Evolutionary conservation across 306 rosid species (phyloP).

Genomic region (Vigna radiata): DNA sequence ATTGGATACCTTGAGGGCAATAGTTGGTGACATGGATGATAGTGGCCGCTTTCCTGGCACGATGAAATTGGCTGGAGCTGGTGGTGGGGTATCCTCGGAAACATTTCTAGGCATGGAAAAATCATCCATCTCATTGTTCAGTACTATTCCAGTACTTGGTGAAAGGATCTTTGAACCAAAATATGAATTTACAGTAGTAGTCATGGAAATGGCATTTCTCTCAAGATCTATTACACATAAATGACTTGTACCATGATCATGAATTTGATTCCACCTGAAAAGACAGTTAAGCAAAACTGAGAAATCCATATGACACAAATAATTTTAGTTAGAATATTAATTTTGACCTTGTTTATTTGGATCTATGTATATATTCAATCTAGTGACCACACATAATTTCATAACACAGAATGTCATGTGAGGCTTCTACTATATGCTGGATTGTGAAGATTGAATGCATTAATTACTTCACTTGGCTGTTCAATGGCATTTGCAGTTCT

Average conservation of each 20-base stretch:
- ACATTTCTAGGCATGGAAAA: conserved; percentile 70
- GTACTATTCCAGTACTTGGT: conserved; percentile 76
- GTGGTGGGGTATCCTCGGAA: conserved; percentile 60
- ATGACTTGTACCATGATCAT: conserved; percentile 91
- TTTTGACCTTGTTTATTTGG: background rate
- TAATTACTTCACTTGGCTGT: background rate
- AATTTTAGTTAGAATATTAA: background rate
- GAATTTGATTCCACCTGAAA: conserved; percentile 77
- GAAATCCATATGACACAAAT: background rate
- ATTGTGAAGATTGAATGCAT: background rate
- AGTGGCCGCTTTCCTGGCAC: conserved; percentile 82
- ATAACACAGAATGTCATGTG: background rate
- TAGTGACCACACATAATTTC: background rate
- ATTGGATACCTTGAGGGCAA: conserved; percentile 67
- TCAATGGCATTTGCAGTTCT: background rate
- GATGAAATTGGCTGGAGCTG: conserved; percentile 80
- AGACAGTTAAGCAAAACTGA: conserved; percentile 3
- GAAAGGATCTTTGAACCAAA: conserved; percentile 79
- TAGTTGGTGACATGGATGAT: conserved; percentile 88
- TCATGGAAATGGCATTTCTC: conserved; percentile 82
- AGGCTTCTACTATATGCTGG: background rate
- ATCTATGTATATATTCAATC: background rate
- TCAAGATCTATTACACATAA: conserved; percentile 61
- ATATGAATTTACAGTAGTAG: conserved; percentile 68
- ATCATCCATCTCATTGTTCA: conserved; percentile 94